These are phyloP conservation scores for Setomelanomma holmii DNA, from an alignment of 2,329 filamentous ascomycete genomes.

Conservation along the genomic window DNA sequence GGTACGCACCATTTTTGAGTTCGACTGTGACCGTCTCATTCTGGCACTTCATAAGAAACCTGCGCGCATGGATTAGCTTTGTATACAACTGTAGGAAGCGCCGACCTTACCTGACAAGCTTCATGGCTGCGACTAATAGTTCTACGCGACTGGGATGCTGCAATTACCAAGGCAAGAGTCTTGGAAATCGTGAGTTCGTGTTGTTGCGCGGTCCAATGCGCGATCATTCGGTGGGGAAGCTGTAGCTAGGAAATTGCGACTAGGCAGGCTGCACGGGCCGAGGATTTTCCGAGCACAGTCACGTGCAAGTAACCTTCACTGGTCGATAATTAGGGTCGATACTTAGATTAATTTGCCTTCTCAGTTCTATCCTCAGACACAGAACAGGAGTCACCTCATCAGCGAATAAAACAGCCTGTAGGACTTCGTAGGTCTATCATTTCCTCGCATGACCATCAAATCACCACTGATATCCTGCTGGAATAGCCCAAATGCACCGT, in stretches of 20 bases:
- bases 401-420: background rate
- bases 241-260: constrained; percentile 32
- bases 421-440: background rate
- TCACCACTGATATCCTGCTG: too few relatives aligned
- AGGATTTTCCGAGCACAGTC: constrained; percentile 17
- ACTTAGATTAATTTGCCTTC: too few relatives aligned
- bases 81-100: background rate
- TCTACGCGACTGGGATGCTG: background rate
- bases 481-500: too few relatives aligned
- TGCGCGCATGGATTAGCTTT: constrained; percentile 51
- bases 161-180: background rate
- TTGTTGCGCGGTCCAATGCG: constrained; percentile 20
- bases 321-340: background rate
- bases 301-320: constrained; percentile 11
- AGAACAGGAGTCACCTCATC: background rate
- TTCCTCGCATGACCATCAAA: background rate
- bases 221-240: constrained; percentile 29
- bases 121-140: constrained; percentile 33
- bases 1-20: constrained; percentile 85
- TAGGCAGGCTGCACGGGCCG: constrained; percentile 24
- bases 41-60: constrained; percentile 98
- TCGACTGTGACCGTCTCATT: constrained; percentile 99
- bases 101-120: constrained; percentile 44
- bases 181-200: background rate
- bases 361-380: too few relatives aligned